phyloP scores from a whole-genome alignment of 352 stramenopile genomes.

The Phytophthora pisi region DNA sequence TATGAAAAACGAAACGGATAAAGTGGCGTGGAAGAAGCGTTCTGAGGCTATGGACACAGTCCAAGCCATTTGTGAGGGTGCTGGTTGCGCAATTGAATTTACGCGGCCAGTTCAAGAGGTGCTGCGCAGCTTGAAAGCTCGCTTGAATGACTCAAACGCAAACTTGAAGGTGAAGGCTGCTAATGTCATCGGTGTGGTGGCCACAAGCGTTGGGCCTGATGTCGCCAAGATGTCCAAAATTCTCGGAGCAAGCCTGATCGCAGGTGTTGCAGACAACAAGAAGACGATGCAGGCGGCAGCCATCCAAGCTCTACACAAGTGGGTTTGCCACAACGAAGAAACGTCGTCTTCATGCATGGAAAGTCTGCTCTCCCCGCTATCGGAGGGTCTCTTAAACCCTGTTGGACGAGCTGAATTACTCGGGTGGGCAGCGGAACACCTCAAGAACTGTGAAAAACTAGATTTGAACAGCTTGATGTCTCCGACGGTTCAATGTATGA shows the following conservation, averaged over 20 bases:
- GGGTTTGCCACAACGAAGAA: constrained; percentile 78
- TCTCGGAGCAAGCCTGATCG: constrained; percentile 67
- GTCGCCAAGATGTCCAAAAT: constrained; percentile 85
- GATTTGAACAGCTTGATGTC: constrained; percentile 70
- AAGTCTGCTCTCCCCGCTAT: constrained; percentile 68
- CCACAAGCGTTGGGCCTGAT: constrained; percentile 76
- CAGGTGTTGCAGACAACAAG: constrained; percentile 87
- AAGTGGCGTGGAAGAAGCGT: constrained; percentile 86
- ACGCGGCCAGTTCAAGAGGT: constrained; percentile 83
- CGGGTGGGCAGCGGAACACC: constrained; percentile 72
- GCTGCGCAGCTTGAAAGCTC: constrained; percentile 75
- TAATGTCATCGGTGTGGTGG: constrained; percentile 82
- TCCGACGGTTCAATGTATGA: constrained; percentile 80
- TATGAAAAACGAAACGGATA: constrained; percentile 88
- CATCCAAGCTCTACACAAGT: constrained; percentile 82
- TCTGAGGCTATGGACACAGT: constrained; percentile 80
- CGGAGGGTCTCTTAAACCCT: constrained; percentile 74
- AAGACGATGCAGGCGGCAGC: constrained; percentile 86
- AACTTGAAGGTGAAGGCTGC: constrained; percentile 89
- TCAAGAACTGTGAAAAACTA: constrained; percentile 66
- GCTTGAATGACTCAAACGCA: constrained; percentile 84
- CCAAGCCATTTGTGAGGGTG: constrained; percentile 77
- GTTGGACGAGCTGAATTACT: constrained; percentile 83
- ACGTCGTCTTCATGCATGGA: constrained; percentile 74
- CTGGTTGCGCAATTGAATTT: constrained; percentile 83